Percentiles rank a stretch among this genome's conserved stretches.
These are phyloP conservation scores for Picea abies DNA, from an alignment of 83 land plant species.

Conservation along the genomic window DNA sequence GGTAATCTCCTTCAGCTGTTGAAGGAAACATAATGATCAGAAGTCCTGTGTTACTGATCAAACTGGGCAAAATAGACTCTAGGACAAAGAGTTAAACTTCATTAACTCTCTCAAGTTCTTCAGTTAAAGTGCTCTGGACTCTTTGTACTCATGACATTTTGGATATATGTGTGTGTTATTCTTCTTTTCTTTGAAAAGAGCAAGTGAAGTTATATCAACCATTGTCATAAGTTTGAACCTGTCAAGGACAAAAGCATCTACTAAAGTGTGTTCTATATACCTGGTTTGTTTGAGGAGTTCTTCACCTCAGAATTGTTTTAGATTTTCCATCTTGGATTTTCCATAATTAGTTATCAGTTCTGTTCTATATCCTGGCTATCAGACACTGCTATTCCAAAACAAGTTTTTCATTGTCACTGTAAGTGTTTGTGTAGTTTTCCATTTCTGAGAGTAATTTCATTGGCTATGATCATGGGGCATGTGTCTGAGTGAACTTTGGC, in stretches of 20 bases:
- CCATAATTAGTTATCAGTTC: background rate
- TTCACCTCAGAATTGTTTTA: background rate
- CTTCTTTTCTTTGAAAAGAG: background rate
- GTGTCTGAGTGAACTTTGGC: background rate
- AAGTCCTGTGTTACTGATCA: background rate
- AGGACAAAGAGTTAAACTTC: background rate
- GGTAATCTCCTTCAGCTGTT: background rate
- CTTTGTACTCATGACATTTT: background rate
- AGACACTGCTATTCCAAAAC: background rate
- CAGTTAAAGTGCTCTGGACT: background rate
- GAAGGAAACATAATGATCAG: background rate
- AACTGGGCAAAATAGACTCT: background rate
- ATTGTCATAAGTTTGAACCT: background rate
- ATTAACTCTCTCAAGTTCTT: background rate
- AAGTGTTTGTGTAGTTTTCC: background rate
- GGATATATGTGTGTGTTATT: background rate
- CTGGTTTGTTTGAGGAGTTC: background rate
- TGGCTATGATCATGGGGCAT: background rate
- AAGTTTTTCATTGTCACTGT: background rate
- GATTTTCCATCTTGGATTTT: background rate
- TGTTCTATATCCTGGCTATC: background rate
- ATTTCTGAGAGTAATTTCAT: background rate
- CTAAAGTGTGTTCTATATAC: background rate
- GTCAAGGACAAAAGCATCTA: background rate
- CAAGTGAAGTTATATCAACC: background rate